Evolutionary conservation across 768 basidiomycete genomes (phyloP).

Genomic region (Gyrodon lividus): DNA sequence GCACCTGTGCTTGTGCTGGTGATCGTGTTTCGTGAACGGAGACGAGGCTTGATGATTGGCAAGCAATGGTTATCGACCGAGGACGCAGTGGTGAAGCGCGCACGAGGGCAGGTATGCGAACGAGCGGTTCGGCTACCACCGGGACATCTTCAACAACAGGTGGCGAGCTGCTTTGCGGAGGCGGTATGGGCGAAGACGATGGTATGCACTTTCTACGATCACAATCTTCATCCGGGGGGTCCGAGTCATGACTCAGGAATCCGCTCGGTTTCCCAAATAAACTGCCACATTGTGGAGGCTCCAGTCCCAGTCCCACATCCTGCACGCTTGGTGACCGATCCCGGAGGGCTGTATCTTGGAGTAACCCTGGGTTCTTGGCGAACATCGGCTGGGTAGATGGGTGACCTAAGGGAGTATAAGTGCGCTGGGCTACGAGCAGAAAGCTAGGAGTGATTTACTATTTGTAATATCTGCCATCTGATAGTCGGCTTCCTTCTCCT

Average conservation of each 20-base stretch:
- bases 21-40: slow-evolving; percentile 28
- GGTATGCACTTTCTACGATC: neutral
- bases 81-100: neutral
- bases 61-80: neutral
- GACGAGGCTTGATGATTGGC: slow-evolving; percentile 20
- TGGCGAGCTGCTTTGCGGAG: slow-evolving; percentile 33
- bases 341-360: slow-evolving; percentile 15
- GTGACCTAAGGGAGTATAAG: slow-evolving; percentile 7
- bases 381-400: slow-evolving; percentile 14
- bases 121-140: slow-evolving; percentile 4
- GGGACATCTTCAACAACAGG: neutral
- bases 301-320: neutral
- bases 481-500: slow-evolving; percentile 28
- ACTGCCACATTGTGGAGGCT: neutral
- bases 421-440: neutral
- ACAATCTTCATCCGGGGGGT: slow-evolving; percentile 15
- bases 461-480: slow-evolving; percentile 40
- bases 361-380: slow-evolving; percentile 18
- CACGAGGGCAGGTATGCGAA: neutral
- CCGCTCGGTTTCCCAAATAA: slow-evolving; percentile 37
- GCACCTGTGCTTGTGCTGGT: slow-evolving; percentile 42
- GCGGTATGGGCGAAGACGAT: slow-evolving; percentile 17
- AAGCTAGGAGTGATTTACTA: slow-evolving; percentile 17
- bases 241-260: slow-evolving; percentile 26
- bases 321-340: neutral